Conservation (phyloP, 108 stramenopile genomes). For the Discostella stelligeroides region DNA sequence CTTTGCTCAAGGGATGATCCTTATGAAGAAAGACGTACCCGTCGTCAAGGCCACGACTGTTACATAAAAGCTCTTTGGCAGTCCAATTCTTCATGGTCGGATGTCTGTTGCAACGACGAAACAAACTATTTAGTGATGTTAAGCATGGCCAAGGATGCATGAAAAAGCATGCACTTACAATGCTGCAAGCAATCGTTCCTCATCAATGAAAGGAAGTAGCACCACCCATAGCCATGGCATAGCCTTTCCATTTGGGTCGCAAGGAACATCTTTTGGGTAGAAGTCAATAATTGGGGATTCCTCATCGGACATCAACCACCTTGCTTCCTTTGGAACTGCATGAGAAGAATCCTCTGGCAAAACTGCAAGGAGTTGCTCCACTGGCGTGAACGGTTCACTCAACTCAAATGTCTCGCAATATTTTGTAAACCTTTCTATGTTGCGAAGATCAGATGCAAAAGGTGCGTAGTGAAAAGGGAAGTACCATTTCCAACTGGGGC, state of each 20-base stretch:
- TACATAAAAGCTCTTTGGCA: conserved; percentile 74
- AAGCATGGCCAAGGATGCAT: background rate
- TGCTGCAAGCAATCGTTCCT: conserved; percentile 86
- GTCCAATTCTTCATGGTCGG: conserved; percentile 90
- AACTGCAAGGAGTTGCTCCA: conserved; percentile 98
- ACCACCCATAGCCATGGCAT: conserved; percentile 99
- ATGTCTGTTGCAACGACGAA: conserved; percentile 32
- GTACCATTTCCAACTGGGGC: conserved; percentile 97
- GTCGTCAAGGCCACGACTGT: conserved; percentile 84
- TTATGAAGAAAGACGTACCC: conserved; percentile 84
- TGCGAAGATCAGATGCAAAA: conserved; percentile 96
- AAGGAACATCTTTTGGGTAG: conserved; percentile 92
- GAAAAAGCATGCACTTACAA: conserved; percentile 50
- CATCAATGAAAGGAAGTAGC: conserved; percentile 97
- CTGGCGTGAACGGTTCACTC: conserved; percentile 92
- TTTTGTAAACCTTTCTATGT: conserved; percentile 88
- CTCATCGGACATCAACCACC: conserved; percentile 89
- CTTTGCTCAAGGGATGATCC: conserved; percentile 58
- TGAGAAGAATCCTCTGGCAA: conserved; percentile 94
- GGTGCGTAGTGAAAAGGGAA: conserved; percentile 99
- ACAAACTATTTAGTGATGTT: conserved; percentile 11
- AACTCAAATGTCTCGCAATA: conserved; percentile 79
- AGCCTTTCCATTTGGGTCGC: conserved; percentile 98
- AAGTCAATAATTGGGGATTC: conserved; percentile 97
- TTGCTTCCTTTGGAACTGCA: conserved; percentile 90